Percentiles rank a stretch among this genome's conserved stretches.
Evolutionary conservation across 768 basidiomycete species (phyloP).

Genomic region (Nidularia pulvinata): DNA sequence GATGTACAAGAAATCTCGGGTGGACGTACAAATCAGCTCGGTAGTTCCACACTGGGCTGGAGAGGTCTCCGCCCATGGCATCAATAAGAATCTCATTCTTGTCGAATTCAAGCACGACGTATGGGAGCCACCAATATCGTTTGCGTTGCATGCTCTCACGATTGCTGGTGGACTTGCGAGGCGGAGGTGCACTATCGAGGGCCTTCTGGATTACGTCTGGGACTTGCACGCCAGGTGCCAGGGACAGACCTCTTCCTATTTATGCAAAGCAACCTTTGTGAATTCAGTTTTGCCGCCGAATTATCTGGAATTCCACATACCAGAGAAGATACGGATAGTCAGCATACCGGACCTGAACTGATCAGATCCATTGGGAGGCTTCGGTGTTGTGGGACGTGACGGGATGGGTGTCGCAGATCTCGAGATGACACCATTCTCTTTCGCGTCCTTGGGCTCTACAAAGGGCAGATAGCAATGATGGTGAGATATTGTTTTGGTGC

Average conservation of each 20-base stretch:
- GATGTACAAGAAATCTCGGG: neutral
- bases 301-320: conserved; percentile 36
- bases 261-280: neutral
- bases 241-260: conserved; percentile 75
- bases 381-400: conserved; percentile 81
- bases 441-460: conserved; percentile 67
- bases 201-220: conserved; percentile 88
- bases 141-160: conserved; percentile 92
- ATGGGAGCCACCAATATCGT: conserved; percentile 96
- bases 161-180: conserved; percentile 64
- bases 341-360: conserved; percentile 89
- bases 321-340: conserved; percentile 94
- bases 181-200: conserved; percentile 57
- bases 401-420: conserved; percentile 83
- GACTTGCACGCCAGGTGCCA: conserved; percentile 76
- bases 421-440: conserved; percentile 70
- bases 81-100: conserved; percentile 98
- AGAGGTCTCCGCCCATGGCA: conserved; percentile 92
- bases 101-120: conserved; percentile 96
- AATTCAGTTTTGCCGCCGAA: neutral
- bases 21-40: conserved; percentile 87
- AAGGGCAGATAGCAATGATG: conserved; percentile 2
- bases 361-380: conserved; percentile 49
- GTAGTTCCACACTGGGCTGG: conserved; percentile 94
- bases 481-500: neutral